These are phyloP conservation scores for Neonectria hederae DNA, from an alignment of 2,329 filamentous ascomycete genomes.

Conservation along the genomic window DNA sequence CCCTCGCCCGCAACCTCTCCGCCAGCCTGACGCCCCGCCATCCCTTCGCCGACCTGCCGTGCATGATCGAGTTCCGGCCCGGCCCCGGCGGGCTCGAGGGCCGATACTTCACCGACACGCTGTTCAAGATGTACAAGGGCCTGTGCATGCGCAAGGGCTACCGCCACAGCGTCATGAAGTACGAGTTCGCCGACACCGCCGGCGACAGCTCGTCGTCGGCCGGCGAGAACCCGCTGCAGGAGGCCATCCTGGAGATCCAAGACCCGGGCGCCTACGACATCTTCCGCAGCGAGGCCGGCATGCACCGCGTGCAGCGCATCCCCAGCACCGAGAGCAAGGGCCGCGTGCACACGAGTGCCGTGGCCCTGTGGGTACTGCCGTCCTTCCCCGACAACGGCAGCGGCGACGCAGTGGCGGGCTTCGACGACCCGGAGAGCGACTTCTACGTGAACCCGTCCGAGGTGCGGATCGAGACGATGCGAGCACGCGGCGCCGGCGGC, in stretches of 20 bases:
- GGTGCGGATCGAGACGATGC: constrained; percentile 87
- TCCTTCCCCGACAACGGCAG: constrained; percentile 72
- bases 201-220: constrained; percentile 61
- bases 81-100: constrained; percentile 93
- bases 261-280: constrained; percentile 80
- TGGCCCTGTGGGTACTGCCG: constrained; percentile 90
- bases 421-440: constrained; percentile 87
- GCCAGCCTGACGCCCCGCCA: constrained; percentile 85
- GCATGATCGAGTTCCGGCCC: constrained; percentile 89
- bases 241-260: constrained; percentile 87
- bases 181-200: constrained; percentile 76
- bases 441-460: constrained; percentile 90
- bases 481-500: constrained; percentile 88
- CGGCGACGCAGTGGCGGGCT: constrained; percentile 63
- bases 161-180: constrained; percentile 76
- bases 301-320: constrained; percentile 94
- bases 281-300: constrained; percentile 88
- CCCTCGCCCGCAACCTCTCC: constrained; percentile 74
- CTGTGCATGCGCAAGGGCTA: constrained; percentile 78
- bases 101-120: constrained; percentile 84
- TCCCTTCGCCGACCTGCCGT: constrained; percentile 89
- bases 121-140: constrained; percentile 88
- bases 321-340: constrained; percentile 92
- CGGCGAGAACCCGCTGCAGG: constrained; percentile 77
- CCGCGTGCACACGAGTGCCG: constrained; percentile 91